Conservation (phyloP, 148 eudicot genomes). For the Nepenthes mirabilis region DNA sequence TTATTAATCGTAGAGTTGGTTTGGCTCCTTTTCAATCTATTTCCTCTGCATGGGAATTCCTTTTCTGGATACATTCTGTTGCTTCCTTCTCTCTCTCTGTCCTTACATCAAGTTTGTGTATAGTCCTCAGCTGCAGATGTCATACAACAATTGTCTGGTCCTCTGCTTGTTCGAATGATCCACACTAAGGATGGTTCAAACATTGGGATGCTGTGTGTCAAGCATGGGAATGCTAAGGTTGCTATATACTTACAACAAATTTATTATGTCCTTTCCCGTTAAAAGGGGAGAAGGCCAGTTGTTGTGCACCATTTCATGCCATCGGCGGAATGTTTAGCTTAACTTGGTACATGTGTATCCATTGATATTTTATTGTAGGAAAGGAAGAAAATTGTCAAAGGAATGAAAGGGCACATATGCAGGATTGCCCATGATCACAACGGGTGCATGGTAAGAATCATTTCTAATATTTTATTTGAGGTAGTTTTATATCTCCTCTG, state of each 20-base stretch:
- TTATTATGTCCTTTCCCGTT: not conserved
- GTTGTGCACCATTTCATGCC: no score
- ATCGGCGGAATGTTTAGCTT: not conserved
- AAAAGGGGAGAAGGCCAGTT: not conserved
- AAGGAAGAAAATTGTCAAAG: slow-evolving; percentile 80
- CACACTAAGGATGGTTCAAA: slow-evolving; percentile 81
- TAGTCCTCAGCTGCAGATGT: slow-evolving; percentile 77
- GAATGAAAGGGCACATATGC: slow-evolving; percentile 58
- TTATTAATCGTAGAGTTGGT: not conserved
- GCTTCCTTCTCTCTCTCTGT: not conserved
- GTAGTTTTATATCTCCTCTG: not conserved
- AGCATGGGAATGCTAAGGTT: slow-evolving; percentile 93
- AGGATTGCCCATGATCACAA: slow-evolving; percentile 58
- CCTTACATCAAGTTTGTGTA: slow-evolving; percentile 20
- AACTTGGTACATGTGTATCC: not conserved
- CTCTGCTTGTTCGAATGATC: slow-evolving; percentile 72
- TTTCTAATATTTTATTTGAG: not conserved
- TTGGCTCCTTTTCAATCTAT: not conserved
- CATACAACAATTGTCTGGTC: slow-evolving; percentile 58
- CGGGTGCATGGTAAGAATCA: slow-evolving; percentile 62
- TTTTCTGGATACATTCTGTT: not conserved
- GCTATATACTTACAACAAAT: not conserved
- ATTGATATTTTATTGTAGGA: slow-evolving; percentile 25
- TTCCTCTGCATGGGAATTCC: not conserved
- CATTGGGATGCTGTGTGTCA: slow-evolving; percentile 70